Conservation (phyloP, 1,284 basidiomycete genomes). For the Hypsizygus ulmarius region DNA sequence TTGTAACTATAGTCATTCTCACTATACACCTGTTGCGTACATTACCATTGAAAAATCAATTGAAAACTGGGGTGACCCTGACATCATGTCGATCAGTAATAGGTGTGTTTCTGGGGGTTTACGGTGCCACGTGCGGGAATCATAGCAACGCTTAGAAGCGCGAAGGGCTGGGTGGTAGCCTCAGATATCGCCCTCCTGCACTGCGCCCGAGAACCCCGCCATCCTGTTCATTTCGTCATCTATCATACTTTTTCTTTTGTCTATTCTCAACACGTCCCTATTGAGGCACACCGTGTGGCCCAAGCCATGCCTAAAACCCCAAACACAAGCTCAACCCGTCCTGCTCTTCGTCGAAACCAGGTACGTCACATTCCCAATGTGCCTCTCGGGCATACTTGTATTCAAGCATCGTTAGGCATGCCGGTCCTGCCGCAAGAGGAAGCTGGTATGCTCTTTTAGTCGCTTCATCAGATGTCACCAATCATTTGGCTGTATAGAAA, state of each 20-base stretch:
- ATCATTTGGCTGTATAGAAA: slow-evolving; percentile 49
- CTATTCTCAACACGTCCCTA: neutral
- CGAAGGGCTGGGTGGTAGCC: too few species aligned
- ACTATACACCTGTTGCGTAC: too few species aligned
- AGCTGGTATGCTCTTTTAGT: slow-evolving; percentile 53
- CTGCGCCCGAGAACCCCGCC: slow-evolving; percentile 13
- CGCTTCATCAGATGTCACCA: neutral
- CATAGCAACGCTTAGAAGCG: slow-evolving; percentile 7
- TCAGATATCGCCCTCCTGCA: slow-evolving; percentile 7
- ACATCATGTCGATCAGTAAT: too few species aligned
- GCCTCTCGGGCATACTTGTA: neutral
- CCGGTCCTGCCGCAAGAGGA: slow-evolving; percentile 74
- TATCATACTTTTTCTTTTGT: neutral
- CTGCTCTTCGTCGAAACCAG: slow-evolving; percentile 77
- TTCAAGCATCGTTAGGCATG: slow-evolving; percentile 53
- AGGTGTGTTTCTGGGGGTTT: too few species aligned
- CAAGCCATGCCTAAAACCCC: slow-evolving; percentile 62
- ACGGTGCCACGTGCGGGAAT: slow-evolving; percentile 10
- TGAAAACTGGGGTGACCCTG: too few species aligned
- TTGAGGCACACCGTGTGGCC: neutral
- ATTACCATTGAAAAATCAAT: too few species aligned
- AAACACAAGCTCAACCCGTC: slow-evolving; percentile 40
- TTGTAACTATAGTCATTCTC: too few species aligned
- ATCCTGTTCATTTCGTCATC: neutral
- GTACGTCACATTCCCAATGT: slow-evolving; percentile 31